phyloP scores from a whole-genome alignment of 139 green algal species.

The Limnomonas spitsbergensis region DNA sequence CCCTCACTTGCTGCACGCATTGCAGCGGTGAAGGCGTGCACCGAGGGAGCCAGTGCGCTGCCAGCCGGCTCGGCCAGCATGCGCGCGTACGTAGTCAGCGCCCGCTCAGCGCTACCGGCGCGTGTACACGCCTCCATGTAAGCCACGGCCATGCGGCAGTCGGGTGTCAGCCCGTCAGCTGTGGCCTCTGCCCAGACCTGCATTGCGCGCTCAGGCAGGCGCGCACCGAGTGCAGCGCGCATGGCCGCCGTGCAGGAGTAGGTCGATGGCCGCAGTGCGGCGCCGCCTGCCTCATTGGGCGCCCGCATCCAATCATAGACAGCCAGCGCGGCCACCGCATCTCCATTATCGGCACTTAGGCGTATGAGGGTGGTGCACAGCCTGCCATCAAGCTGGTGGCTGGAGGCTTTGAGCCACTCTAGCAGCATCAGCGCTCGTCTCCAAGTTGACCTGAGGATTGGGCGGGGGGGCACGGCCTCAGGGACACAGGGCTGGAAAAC shows the following conservation, averaged over 20 bases:
- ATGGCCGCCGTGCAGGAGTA: slow-evolving; percentile 89
- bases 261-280: slow-evolving; percentile 59
- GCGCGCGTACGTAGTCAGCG: slow-evolving; percentile 64
- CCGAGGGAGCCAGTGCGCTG: slow-evolving; percentile 61
- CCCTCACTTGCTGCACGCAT: slow-evolving; percentile 82
- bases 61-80: slow-evolving; percentile 51
- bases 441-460: slow-evolving; percentile 73
- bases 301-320: slow-evolving; percentile 87
- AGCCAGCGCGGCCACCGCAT: slow-evolving; percentile 59
- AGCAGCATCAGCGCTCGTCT: slow-evolving; percentile 65
- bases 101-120: slow-evolving; percentile 61
- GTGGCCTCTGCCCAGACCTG: slow-evolving; percentile 25
- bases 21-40: slow-evolving; percentile 82
- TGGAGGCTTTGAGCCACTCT: slow-evolving; percentile 68
- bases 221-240: slow-evolving; percentile 69
- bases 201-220: slow-evolving; percentile 49
- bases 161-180: slow-evolving; percentile 20
- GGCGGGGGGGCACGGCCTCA: no score
- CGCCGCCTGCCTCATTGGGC: slow-evolving; percentile 50
- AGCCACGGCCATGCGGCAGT: slow-evolving; percentile 78
- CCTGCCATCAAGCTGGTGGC: slow-evolving; percentile 71
- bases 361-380: slow-evolving; percentile 85
- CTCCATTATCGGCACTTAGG: slow-evolving; percentile 72
- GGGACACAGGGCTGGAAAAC: no score
- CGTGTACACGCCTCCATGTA: slow-evolving; percentile 74